phyloP scores from a whole-genome alignment of 805 yeast genomes.

The Zygosaccharomyces rouxii region DNA sequence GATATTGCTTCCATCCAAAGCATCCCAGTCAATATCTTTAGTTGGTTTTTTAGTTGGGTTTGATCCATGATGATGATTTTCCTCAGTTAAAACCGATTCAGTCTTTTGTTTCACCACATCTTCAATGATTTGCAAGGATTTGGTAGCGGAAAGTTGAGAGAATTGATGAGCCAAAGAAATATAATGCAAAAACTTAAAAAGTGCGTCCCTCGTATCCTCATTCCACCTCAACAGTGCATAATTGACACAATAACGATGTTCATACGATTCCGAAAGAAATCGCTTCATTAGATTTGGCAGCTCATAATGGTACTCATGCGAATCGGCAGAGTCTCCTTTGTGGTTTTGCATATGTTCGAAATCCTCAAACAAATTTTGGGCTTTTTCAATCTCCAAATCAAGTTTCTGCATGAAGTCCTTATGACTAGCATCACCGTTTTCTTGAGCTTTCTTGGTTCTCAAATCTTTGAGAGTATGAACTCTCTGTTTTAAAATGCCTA shows the following conservation, averaged over 20 bases:
- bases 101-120: conserved; percentile 41
- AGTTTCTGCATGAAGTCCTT: conserved; percentile 23
- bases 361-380: conserved; percentile 23
- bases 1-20: conserved; percentile 9
- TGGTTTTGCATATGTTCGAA: conserved; percentile 12
- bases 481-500: conserved; percentile 20
- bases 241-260: conserved; percentile 68
- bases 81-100: conserved; percentile 4
- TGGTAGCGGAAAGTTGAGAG: conserved; percentile 42
- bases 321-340: neutral
- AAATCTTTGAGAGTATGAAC: conserved; percentile 36
- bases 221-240: conserved; percentile 78
- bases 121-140: conserved; percentile 47
- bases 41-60: neutral
- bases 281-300: conserved; percentile 24
- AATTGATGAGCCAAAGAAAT: conserved; percentile 44
- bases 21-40: conserved; percentile 1
- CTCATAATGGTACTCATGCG: conserved; percentile 32
- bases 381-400: conserved; percentile 14
- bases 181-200: conserved; percentile 55
- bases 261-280: conserved; percentile 17
- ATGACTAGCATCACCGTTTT: conserved; percentile 21
- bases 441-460: conserved; percentile 41
- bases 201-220: conserved; percentile 56
- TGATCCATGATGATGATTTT: conserved; percentile 1